Base-by-base conservation (phyloP, 495 filamentous ascomycete genomes). In the Hypoxylon subgilvum region DNA sequence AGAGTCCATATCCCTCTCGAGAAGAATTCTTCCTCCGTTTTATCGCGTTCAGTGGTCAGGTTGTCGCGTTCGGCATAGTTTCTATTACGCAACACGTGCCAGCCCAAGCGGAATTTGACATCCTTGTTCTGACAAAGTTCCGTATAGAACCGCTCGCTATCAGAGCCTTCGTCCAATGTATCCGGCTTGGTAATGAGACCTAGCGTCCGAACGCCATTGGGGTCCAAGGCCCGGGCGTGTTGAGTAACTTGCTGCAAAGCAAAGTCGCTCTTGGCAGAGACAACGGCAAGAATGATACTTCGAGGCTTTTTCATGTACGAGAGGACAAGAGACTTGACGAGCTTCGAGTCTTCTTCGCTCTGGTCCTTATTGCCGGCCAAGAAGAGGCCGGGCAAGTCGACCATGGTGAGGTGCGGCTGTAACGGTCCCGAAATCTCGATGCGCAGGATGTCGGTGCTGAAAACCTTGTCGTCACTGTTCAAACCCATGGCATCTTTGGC, bases 71-170 rank as follows among this genome's bases (percentile, higher is more conserved):
- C 77, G 7, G 78, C 67, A 47, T 80, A 82, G 4, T 66, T 66
- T 2, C 82, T 75, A 57, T 89, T 90, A 6, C 81, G 81, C 17
- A 92, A 66, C 2, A 86, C 80, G 68, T 90, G 85, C 86, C 86
- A 91, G 3, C 86, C 86, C 2, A 87, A 73, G 34, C 51, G 25
- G 21, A 63, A 28, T 2, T 31, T 63, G 4, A 79, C 68, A 38
- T 87, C 79, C 22, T 82, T 58, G 54, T 89, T 88, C 22, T 70
- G 60, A 0, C 80, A 73, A 0, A 86, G 67, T 0, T 72, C 58
- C 1, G 86, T 54, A 48, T 74, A 87, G 4, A 49, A 66, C 0
- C 38, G 50, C 44, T 87, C 77, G 7, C 61, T 70, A 6, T 64
- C 63, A 6, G 78, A 76, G 6, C 69, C 70, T 21, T 63, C 40